Percentiles rank a stretch among this genome's conserved stretches.
phyloP scores from a whole-genome alignment of 495 filamentous ascomycete genomes.

The Podospora tetraspora region DNA sequence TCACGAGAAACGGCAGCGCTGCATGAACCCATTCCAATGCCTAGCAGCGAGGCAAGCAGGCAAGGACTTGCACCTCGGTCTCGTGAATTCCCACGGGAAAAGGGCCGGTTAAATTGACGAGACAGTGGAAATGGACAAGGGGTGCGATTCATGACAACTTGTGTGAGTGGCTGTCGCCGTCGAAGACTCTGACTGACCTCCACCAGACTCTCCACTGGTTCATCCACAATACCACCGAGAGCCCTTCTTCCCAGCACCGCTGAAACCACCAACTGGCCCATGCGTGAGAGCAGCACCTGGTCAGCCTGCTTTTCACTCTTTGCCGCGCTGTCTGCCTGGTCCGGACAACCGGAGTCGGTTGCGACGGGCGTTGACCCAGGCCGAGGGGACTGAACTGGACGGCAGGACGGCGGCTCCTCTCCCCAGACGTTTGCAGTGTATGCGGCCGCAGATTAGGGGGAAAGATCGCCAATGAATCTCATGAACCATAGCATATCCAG shows the following conservation, averaged over 20 bases:
- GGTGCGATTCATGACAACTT: not conserved
- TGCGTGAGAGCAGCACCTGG: not conserved
- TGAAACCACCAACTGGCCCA: not conserved
- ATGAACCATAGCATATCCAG: not conserved
- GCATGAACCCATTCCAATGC: not conserved
- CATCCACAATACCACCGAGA: constrained; percentile 24
- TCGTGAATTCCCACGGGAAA: not conserved
- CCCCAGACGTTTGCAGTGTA: not conserved
- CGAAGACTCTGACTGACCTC: not conserved
- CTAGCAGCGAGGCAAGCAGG: not conserved
- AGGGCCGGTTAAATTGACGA: not conserved
- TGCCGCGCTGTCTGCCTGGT: not conserved
- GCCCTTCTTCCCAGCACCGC: not conserved
- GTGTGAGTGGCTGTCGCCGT: not conserved
- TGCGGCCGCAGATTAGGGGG: not conserved
- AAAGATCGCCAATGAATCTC: not conserved
- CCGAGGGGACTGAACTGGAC: not conserved
- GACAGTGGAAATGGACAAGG: not conserved
- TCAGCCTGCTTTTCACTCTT: not conserved
- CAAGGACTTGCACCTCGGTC: not conserved
- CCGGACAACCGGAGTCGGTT: not conserved
- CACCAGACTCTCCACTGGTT: constrained; percentile 10
- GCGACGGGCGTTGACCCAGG: not conserved
- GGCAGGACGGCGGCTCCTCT: not conserved
- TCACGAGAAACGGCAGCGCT: not conserved